These are phyloP conservation scores for Aurifilum marmelostoma DNA, from an alignment of 2,329 filamentous ascomycete genomes.

Conservation along the genomic window DNA sequence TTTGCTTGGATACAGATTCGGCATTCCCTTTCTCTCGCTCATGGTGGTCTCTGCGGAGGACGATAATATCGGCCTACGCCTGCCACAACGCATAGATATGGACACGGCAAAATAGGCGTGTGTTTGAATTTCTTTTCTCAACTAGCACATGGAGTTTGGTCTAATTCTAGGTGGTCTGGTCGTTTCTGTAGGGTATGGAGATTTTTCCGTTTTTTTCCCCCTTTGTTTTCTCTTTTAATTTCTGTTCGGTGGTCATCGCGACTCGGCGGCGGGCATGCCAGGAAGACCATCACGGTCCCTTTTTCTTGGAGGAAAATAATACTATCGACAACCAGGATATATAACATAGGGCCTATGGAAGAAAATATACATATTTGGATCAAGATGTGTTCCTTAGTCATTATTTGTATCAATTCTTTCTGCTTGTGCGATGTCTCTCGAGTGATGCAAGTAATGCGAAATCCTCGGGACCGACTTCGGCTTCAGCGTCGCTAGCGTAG, in stretches of 20 bases:
- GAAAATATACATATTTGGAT: not conserved
- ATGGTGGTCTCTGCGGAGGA: not conserved
- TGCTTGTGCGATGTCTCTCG: not conserved
- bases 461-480: not conserved
- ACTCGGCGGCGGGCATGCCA: not conserved
- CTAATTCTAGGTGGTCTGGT: not conserved
- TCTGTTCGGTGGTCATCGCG: not conserved
- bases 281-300: not conserved
- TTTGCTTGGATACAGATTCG: not conserved
- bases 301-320: not conserved
- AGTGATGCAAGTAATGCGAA: not conserved
- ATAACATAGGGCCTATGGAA: not conserved
- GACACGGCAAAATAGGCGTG: constrained; percentile 3
- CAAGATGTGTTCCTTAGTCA: not conserved
- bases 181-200: not conserved
- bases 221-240: too few relatives aligned
- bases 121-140: not conserved
- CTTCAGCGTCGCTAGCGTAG: not conserved
- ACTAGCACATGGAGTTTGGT: not conserved
- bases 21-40: not conserved
- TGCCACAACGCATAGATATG: not conserved
- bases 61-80: not conserved
- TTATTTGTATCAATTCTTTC: not conserved
- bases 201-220: not conserved
- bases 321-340: not conserved